Evolutionary conservation across 2,329 filamentous ascomycete genomes (phyloP), one percentile per base, ranked within the genome.

Genomic region (Penicillium sp.): DNA sequence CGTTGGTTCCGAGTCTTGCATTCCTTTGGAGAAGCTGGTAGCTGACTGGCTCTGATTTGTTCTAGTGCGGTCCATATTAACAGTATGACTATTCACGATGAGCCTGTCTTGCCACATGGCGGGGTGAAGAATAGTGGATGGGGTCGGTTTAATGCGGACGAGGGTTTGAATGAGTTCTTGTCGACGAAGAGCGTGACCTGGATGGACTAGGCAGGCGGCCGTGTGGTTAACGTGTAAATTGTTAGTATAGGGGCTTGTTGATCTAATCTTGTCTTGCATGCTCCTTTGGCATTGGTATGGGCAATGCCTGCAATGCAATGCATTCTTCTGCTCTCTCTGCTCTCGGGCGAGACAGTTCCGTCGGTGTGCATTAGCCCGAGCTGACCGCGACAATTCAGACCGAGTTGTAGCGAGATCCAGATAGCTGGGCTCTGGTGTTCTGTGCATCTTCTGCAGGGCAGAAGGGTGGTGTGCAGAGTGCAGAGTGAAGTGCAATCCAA

Each of bases 131-230:
- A 75, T 4, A 84, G 81, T 46, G 84, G 84, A 0, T 84, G 77
- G 62, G 84, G 84, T 0, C 68, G 84, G 5, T 86, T 86, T 58
- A 82, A 83, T 57, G 71, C 78, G 0, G 58, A 68, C 4, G 58
- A 62, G 30, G 84, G 84, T 0, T 59, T 88, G 49, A 75, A 80
- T 4, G 84, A 88, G 67, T 88, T 84, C 76, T 69, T 84, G 43
- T 73, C 77, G 58, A 83, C 80, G 7, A 88, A 88, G 78, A 85
- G 77, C 12, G 74, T 88, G 12, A 88, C 84, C 0, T 88, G 80
- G 68, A 72, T 73, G 63, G 72, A 75, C 57, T 76, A 55, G 46
- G 15, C 12, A 13, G n/a, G n/a, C n/a, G n/a, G n/a, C n/a, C n/a
- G n/a, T n/a, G 36, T 15, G 20, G 20, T 24, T 20, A 10, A 12